Base-by-base conservation (phyloP, 2,329 filamentous ascomycete genomes). In the Thermothelomyces thermophilus region DNA sequence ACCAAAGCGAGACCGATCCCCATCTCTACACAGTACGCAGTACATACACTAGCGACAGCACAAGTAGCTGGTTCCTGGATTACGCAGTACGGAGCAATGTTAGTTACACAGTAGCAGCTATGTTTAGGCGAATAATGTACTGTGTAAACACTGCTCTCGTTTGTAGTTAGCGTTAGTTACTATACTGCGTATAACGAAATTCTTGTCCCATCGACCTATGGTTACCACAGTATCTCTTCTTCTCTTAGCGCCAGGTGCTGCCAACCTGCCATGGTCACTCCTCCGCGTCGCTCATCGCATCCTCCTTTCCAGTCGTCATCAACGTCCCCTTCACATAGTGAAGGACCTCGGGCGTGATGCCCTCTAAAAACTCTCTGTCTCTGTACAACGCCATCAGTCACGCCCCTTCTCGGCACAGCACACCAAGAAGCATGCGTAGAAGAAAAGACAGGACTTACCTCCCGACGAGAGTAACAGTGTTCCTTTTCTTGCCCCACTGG, bases 391-490 rank as follows among this genome's bases (percentile, higher is more conserved):
- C 30, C 9, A 31, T n/a, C n/a, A n/a, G 17, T 56, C 31, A 58
- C 53, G 5, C 33, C 20, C 30, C 16, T 20, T 14, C 22, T 10
- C 19, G 5, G 16, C 2, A 16, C 14, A 33, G 9, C 9, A 3
- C 3, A n/a, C 17, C 13, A 44, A 4, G 4, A 2, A 7, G 7
- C 17, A 43, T 19, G 26, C 3, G 14, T 5, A 8, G 24, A 11
- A 11, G 11, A 24, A 8, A n/a, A 5, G 14, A 11, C 10, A 9
- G 26, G 16, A 41, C 50, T n/a, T 42, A 79, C 74, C 69, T 73
- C 58, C 81, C 80, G 17, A 96, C 90, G 46, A 98, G 73, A 10
- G 91, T 96, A 41, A 97, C 89, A 0, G 90, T 93, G 68, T 97
- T 97, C 56, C 76, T 76, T 62, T 82, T 81, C 74, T 88, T 91